A percentile compares a stretch with the other conserved stretches of the same genome.
phyloP scores from a whole-genome alignment of 108 stramenopile species.

The Halocafeteria seosinensis region DNA sequence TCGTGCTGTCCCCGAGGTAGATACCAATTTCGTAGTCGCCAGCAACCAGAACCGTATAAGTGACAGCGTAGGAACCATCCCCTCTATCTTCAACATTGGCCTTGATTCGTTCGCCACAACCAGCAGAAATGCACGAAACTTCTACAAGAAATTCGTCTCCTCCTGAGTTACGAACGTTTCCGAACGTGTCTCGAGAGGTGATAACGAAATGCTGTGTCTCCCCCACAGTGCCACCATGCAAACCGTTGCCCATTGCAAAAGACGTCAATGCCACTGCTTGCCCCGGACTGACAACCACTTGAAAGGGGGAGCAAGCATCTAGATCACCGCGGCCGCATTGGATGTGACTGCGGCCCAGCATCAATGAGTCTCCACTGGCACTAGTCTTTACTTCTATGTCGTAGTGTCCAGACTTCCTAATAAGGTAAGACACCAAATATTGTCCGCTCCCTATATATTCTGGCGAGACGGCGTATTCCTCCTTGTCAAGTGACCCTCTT shows the following conservation, averaged over 20 bases:
- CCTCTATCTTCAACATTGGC: slow-evolving; percentile 39
- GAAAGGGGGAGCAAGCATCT: slow-evolving; percentile 55
- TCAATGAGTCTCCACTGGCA: background rate
- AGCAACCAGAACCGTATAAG: slow-evolving; percentile 52
- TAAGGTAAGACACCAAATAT: slow-evolving; percentile 42
- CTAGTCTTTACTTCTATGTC: slow-evolving; percentile 48
- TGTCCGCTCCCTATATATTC: slow-evolving; percentile 47
- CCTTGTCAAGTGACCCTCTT: background rate
- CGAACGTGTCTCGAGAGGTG: slow-evolving; percentile 59
- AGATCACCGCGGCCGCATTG: slow-evolving; percentile 47
- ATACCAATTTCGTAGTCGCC: slow-evolving; percentile 47
- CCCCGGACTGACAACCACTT: slow-evolving; percentile 45
- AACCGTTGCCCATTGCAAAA: slow-evolving; percentile 27
- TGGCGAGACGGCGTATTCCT: slow-evolving; percentile 6
- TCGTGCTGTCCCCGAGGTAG: slow-evolving; percentile 31
- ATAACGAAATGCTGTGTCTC: slow-evolving; percentile 42
- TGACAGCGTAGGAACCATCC: slow-evolving; percentile 49
- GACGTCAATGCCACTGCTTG: slow-evolving; percentile 30
- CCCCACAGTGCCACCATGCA: slow-evolving; percentile 51
- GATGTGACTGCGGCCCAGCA: background rate
- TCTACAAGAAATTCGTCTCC: slow-evolving; percentile 47
- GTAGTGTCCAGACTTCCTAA: slow-evolving; percentile 51
- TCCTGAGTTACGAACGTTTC: slow-evolving; percentile 44
- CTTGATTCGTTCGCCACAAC: slow-evolving; percentile 23
- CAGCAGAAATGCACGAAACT: slow-evolving; percentile 20